phyloP scores from a whole-genome alignment of 257 asterid genomes.

The Apocynum venetum region DNA sequence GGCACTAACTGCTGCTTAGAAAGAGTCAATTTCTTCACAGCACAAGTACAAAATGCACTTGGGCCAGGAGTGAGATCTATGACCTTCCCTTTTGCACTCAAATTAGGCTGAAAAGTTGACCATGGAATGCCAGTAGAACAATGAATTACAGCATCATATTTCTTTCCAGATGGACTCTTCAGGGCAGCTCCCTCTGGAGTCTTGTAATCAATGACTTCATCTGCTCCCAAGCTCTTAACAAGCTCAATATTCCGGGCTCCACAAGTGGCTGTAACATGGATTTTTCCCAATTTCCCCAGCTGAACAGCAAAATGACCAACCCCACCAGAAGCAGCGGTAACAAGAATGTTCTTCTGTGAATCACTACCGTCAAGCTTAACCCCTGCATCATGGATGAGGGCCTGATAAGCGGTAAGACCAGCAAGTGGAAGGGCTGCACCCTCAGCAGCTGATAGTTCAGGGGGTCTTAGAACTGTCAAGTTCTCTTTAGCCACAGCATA shows the following conservation, averaged over 20 bases:
- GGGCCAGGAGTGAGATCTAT: slow-evolving; percentile 52
- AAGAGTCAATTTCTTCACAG: slow-evolving; percentile 33
- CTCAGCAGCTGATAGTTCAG: slow-evolving; percentile 49
- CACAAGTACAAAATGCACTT: slow-evolving; percentile 32
- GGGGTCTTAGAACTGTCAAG: slow-evolving; percentile 43
- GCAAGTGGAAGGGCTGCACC: slow-evolving; percentile 59
- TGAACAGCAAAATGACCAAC: slow-evolving; percentile 75
- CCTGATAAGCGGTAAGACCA: slow-evolving; percentile 49
- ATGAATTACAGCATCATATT: slow-evolving; percentile 63
- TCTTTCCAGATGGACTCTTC: slow-evolving; percentile 55
- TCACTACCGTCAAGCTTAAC: slow-evolving; percentile 40
- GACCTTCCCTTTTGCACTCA: slow-evolving; percentile 43
- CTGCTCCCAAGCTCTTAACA: slow-evolving; percentile 64
- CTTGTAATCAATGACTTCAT: slow-evolving; percentile 70
- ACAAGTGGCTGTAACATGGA: slow-evolving; percentile 80
- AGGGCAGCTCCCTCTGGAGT: slow-evolving; percentile 56
- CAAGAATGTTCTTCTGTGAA: slow-evolving; percentile 43
- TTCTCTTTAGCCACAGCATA: slow-evolving; percentile 54
- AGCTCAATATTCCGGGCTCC: slow-evolving; percentile 65
- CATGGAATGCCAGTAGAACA: slow-evolving; percentile 44
- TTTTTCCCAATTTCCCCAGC: slow-evolving; percentile 62
- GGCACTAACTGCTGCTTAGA: slow-evolving; percentile 51
- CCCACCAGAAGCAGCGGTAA: slow-evolving; percentile 74
- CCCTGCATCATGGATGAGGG: slow-evolving; percentile 38
- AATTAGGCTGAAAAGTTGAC: slow-evolving; percentile 49